These are phyloP conservation scores for Pycnococcus provasolii DNA, from an alignment of 139 green algal species.

Conservation along the genomic window DNA sequence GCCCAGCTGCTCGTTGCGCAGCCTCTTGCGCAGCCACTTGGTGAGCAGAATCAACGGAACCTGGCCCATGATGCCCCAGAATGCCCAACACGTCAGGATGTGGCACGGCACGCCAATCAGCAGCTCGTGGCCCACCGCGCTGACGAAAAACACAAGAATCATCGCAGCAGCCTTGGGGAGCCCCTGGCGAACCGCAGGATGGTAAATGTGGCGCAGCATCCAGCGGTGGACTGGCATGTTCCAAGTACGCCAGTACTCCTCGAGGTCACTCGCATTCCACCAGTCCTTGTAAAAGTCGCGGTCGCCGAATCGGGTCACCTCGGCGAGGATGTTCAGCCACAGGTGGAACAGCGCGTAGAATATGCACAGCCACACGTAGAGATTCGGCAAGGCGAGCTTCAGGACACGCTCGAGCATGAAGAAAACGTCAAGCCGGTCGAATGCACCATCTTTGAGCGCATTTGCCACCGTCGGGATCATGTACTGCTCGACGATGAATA, in stretches of 20 bases:
- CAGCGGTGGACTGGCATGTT: constrained; percentile 87
- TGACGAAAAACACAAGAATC: constrained; percentile 26
- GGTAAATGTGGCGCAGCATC: constrained; percentile 86
- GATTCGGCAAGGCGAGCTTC: constrained; percentile 76
- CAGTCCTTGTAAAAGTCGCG: constrained; percentile 92
- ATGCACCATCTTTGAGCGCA: not conserved
- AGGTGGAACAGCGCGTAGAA: constrained; percentile 52
- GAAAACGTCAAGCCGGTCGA: too few relatives aligned
- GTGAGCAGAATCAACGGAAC: constrained; percentile 35
- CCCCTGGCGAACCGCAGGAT: constrained; percentile 45
- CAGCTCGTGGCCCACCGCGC: constrained; percentile 34
- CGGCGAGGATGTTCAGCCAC: constrained; percentile 77
- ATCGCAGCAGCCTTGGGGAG: constrained; percentile 26
- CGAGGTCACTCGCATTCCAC: constrained; percentile 83
- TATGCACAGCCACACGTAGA: constrained; percentile 81
- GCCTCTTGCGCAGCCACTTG: constrained; percentile 20
- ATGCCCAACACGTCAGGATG: constrained; percentile 64
- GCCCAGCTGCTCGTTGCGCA: constrained; percentile 28
- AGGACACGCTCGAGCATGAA: constrained; percentile 68
- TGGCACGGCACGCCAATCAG: constrained; percentile 76
- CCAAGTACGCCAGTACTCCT: constrained; percentile 86
- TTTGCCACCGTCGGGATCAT: constrained; percentile 4
- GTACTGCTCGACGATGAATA: constrained; percentile 34
- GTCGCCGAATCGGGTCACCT: constrained; percentile 79
- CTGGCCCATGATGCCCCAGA: constrained; percentile 68